Percentiles rank a stretch among this genome's conserved stretches.
Evolutionary conservation across 192 early-diverging fungal genomes (phyloP).

Genomic region (Linnemannia schmuckeri): DNA sequence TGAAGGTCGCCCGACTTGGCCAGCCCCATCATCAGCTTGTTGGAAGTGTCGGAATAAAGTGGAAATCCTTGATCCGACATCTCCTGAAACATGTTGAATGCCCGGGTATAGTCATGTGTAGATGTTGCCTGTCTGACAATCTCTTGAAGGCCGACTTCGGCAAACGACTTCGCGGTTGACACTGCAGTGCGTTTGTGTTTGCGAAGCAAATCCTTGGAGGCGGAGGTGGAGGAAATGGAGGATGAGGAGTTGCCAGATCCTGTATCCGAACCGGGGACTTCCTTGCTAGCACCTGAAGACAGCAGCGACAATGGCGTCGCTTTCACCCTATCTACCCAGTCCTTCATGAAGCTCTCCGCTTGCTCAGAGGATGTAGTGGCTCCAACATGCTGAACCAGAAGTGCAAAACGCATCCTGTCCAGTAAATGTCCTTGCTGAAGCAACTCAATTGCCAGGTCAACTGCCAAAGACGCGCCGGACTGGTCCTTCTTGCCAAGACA

Average conservation of each 20-base stretch:
- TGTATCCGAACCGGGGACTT: neutral
- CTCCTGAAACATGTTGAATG: constrained; percentile 18
- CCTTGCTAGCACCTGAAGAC: neutral
- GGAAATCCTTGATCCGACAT: constrained; percentile 15
- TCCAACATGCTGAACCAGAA: constrained; percentile 23
- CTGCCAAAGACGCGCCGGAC: neutral
- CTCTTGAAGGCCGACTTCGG: constrained; percentile 37
- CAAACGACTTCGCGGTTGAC: constrained; percentile 9
- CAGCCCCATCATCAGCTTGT: constrained; percentile 16
- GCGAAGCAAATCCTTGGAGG: constrained; percentile 3
- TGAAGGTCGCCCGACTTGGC: constrained; percentile 13
- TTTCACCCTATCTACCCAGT: constrained; percentile 15
- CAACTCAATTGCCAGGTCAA: constrained; percentile 17
- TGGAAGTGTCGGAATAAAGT: constrained; percentile 2
- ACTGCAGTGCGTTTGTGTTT: constrained; percentile 2
- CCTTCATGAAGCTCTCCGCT: constrained; percentile 24
- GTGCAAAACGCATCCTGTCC: constrained; percentile 23
- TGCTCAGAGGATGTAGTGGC: constrained; percentile 1
- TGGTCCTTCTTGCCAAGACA: constrained; percentile 24
- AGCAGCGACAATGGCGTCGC: neutral
- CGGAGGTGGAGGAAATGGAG: neutral
- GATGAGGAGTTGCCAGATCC: neutral
- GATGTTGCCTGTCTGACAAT: constrained; percentile 22
- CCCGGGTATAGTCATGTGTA: constrained; percentile 20
- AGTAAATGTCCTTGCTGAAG: constrained; percentile 18